Base-by-base conservation (phyloP, 1,284 basidiomycete species). In the Salmacisia buchloeana region DNA sequence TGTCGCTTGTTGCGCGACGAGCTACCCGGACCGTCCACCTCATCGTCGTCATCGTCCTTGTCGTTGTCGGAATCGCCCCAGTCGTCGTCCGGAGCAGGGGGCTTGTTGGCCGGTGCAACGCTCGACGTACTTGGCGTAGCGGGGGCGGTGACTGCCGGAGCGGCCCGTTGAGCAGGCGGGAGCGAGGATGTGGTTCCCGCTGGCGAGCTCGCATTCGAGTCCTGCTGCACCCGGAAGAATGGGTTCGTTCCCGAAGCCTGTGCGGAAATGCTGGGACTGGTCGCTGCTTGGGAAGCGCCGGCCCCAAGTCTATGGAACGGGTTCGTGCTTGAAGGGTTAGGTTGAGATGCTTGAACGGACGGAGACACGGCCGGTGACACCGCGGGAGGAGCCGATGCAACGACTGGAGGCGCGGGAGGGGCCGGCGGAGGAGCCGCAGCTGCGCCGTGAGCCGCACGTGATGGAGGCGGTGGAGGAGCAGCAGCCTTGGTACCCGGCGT, bases 1-100 rank as follows among this genome's bases (percentile, higher is more conserved):
- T 77, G 76, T 12, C 78, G 71, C 4, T 74, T 77, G 2, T 73
- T 70, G 7, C 78, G 74, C 21, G 74, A 75, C 59, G 69, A 76
- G 29, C 70, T 65, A 2, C 73, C 75, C 23, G 73, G 69, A 13
- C 70, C 76, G 34, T 79, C 76, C 3, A 69, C 71, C 12, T 75
- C 75, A 5, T 77, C 77, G 2, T 79, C 72, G 2, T 75, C 76
- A 31, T 78, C 75, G 1, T 71, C 68, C 66, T 78, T 71, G 0
- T 69, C 66, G 65, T 72, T 70, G 69, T 77, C 73, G 12, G 69
- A 73, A 0, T 77, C 75, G 18, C 70, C 75, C 72, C 74, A 76
- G 65, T 76, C 74, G 39, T 79, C 76, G 43, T 78, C 78, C 33
- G 46, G 49, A 1, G 52, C 54, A 18, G 46, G 25, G 31, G 52